Base-by-base conservation (phyloP, 768 basidiomycete species). In the Tulasnella sp. region DNA sequence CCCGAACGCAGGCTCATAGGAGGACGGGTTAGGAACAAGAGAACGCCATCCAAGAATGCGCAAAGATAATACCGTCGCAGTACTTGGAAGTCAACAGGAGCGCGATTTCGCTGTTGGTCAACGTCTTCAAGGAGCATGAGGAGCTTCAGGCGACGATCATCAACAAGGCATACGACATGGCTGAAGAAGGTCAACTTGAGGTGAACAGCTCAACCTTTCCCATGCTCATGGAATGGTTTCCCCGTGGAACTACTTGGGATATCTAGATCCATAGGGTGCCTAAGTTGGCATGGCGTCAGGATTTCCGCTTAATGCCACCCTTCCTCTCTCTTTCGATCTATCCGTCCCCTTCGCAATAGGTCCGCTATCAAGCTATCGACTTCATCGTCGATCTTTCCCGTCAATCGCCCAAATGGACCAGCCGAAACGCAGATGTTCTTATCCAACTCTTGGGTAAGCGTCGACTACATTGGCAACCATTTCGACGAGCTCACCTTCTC, bases 61-160 rank as follows among this genome's bases (percentile, higher is more conserved):
- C 42, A 26, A 62, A 70, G 44, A 41, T 70, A 26, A 29, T 70
- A 26, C 69, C 69, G 34, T 70, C 69, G 17, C 41, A 59, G 35
- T 52, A 70, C 35, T n/a, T 47, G 17, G 41, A 40, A 36, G 44
- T 70, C 41, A 70, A 70, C 52, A 44, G 37, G 19, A 42, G 47
- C 22, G 69, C 52, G 14, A 70, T 47, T n/a, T 44, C 44, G 11
- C 47, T 52, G 19, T 34, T 70, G 34, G 69, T 39, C 44, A 62
- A 70, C 32, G 34, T 62, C 32, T 70, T 70, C 36, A 40, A 26
- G 29, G 44, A 70, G 4, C 47, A 44, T 52, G 47, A 35, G 26
- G 71, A 72, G 16, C 62, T 72, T n/a, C 71, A 72, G 35, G 62
- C 64, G 71, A 66, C 62, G 2, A 72, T 72, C 44, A 72, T 72